Evolutionary conservation across 2,329 filamentous ascomycete species (phyloP), one percentile per base, ranked within the genome.

Genomic region (Pseudofabraea citricarpa): DNA sequence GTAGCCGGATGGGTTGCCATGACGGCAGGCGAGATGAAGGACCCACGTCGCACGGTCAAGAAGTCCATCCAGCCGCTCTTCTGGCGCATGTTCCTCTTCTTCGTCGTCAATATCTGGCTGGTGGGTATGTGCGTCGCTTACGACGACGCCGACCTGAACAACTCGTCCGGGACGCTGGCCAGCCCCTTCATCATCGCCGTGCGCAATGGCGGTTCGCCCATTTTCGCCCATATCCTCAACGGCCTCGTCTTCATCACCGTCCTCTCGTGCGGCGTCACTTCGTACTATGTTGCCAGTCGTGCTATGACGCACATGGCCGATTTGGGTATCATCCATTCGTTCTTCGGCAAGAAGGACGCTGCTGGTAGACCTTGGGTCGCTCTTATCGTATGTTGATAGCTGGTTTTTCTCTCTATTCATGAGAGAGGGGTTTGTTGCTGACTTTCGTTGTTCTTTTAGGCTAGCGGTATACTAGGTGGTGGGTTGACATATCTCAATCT

Each of bases 1-100:
- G n/a, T n/a, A 58, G 58, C 76, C 26, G 78, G 81, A 57, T 63
- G 81, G 35, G 73, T 79, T 33, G 78, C 77, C 57, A 64, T 80
- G 38, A 74, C 74, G 19, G 75, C 75, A 31, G 75, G 75, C 18
- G 75, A 79, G 58, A 74, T 74, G 8, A 65, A 65, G 21, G 74
- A 79, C 47, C 75, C 76, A 31, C 67, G 70, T 46, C 75, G 65
- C 49, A 64, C 63, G 5, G 59, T 69, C 19, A 66, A 66, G 7
- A 60, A 58, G 43, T 64, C 66, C 32, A 57, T 66, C 26, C 58
- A 59, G 36, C 66, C 69, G 46, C 61, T 69, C 22, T 67, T 69
- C 50, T 69, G 66, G 66, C 64, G 67, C 55, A 66, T 68, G 42
- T 53, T 57, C 26, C 51, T 65, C 52, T 69, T 69, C 57, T 70